These are phyloP conservation scores for Sideroxylon spinosum DNA, from an alignment of 179 eudicot genomes.

Conservation along the genomic window DNA sequence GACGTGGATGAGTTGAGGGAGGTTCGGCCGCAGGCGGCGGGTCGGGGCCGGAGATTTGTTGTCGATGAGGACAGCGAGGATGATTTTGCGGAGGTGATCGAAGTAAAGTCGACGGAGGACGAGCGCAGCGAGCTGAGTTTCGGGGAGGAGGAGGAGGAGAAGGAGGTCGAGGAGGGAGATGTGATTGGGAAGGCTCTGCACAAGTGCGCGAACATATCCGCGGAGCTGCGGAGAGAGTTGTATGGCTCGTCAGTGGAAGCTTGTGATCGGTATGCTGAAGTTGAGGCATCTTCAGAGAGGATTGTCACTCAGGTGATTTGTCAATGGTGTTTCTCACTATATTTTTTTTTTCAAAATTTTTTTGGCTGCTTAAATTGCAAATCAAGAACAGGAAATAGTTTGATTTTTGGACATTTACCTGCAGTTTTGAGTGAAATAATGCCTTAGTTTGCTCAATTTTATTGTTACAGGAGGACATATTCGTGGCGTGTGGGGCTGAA, in stretches of 20 bases:
- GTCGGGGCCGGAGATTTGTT: slow-evolving; percentile 52
- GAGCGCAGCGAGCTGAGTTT: slow-evolving; percentile 32
- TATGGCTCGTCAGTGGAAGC: slow-evolving; percentile 45
- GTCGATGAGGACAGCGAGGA: slow-evolving; percentile 59
- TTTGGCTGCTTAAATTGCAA: background rate
- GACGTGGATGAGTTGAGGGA: slow-evolving; percentile 38
- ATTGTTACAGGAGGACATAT: slow-evolving; percentile 52
- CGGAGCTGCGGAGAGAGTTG: slow-evolving; percentile 68
- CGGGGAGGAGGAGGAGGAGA: slow-evolving; percentile 20
- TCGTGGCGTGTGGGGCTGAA: slow-evolving; percentile 61
- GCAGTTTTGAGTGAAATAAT: background rate
- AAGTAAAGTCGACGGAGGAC: slow-evolving; percentile 33
- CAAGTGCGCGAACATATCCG: slow-evolving; percentile 77
- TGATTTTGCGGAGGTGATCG: slow-evolving; percentile 23
- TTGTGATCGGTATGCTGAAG: slow-evolving; percentile 59
- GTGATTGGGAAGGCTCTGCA: slow-evolving; percentile 78
- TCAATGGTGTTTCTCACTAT: background rate
- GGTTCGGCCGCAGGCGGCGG: slow-evolving; percentile 5
- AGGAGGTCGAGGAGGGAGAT: slow-evolving; percentile 53
- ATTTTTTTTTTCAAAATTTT: background rate
- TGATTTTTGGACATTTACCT: background rate
- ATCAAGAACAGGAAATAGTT: background rate
- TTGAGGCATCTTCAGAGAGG: slow-evolving; percentile 61
- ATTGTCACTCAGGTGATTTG: slow-evolving; percentile 78
- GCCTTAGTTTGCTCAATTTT: background rate